Evolutionary conservation across 768 basidiomycete species (phyloP), one percentile per base, ranked within the genome.

Genomic region (Chlorophyllum brunneum): DNA sequence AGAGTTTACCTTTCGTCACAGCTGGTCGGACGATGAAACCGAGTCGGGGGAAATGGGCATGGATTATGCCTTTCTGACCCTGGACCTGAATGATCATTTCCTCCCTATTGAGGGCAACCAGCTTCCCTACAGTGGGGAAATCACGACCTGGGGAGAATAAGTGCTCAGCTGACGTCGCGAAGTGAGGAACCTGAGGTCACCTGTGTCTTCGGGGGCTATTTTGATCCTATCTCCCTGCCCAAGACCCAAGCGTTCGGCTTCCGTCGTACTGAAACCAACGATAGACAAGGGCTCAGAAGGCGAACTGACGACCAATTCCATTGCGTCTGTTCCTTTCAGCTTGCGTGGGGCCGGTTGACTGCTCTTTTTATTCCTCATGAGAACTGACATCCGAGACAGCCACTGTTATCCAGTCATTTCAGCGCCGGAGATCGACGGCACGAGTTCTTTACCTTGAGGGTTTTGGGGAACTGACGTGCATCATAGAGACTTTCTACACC

Each of bases 31-130:
- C 59, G 9, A 65, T 64, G 50, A 69, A 77, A 8, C 69, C 67
- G 30, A 77, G 59, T 11, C 78, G 65, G 30, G 83, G 82, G 62
- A 83, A 83, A 64, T 83, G 82, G 48, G 70, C 75, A 39, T 73
- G 71, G 16, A 80, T 55, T 5, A 62, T 54, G 4, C 75, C 76
- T n/a, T 65, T 63, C 0, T 63, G 55, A 2, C 70, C 75, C 38
- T 67, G 56, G 0, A 76, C 70, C 60, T 82, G 76, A 27, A 85
- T 60, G 1, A 77, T 74, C 15, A 74, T 62, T 57, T 82, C 76
- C 57, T 78, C 75, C 30, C 60, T 64, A 59, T 69, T 78, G 24
- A 82, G 66, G 0, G 70, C 75, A 8, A 83, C 67, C 8, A 85
- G 68, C 51, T 67, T 78, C 9, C 82, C 82, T 5, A 59, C 48